Evolutionary conservation across 2,329 filamentous ascomycete genomes (phyloP).

Genomic region (Colletotrichum endophyticum): DNA sequence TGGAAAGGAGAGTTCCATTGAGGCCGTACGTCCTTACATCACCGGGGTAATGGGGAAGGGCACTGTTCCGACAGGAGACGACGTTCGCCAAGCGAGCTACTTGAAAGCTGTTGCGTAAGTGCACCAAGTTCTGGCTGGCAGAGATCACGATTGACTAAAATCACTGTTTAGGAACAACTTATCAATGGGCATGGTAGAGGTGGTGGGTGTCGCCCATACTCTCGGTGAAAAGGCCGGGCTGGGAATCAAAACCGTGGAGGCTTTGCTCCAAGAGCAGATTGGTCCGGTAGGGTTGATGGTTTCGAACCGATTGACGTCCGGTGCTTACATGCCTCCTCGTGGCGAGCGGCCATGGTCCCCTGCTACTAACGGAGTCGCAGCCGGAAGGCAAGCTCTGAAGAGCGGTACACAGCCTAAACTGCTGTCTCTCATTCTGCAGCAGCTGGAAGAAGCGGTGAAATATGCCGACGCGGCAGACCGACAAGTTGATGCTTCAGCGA

Average conservation of each 20-base stretch:
- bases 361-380: neutral
- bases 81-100: neutral
- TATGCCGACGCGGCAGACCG: neutral
- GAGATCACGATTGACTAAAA: rapidly evolving
- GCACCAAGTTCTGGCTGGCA: neutral
- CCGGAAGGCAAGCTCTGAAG: neutral
- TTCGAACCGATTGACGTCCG: neutral
- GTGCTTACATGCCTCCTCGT: neutral
- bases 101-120: neutral
- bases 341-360: neutral
- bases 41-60: neutral
- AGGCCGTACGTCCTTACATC: neutral
- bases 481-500: neutral
- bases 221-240: neutral
- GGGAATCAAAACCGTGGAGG: neutral
- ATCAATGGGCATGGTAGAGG: neutral
- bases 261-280: neutral
- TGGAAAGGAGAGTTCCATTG: neutral
- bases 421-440: neutral
- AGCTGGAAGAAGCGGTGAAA: neutral
- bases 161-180: neutral
- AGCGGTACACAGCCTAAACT: neutral
- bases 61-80: neutral
- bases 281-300: neutral
- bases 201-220: neutral